These are phyloP conservation scores for Botryosphaeria dothidea DNA, from an alignment of 2,329 filamentous ascomycete species.

Conservation along the genomic window DNA sequence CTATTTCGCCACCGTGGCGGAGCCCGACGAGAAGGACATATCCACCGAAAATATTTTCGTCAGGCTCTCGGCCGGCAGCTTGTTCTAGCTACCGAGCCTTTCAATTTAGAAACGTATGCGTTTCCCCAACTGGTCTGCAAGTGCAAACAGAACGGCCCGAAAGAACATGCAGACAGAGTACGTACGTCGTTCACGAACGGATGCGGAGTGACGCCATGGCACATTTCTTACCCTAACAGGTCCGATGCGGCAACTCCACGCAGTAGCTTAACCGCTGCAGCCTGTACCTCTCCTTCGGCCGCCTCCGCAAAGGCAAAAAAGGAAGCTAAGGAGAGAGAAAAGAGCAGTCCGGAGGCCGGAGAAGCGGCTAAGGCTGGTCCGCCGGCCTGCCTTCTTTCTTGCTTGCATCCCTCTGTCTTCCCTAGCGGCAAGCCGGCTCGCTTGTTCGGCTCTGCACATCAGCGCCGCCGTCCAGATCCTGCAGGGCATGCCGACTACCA, in stretches of 20 bases:
- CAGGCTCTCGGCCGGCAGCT: background rate
- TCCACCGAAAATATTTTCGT: background rate
- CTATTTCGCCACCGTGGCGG: background rate
- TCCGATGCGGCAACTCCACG: background rate
- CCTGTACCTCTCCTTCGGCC: background rate
- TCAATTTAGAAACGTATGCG: no score
- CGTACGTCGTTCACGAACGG: background rate
- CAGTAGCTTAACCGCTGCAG: background rate
- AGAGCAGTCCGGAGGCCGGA: background rate
- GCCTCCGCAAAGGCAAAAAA: background rate
- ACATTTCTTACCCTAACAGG: background rate
- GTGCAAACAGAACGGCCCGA: background rate
- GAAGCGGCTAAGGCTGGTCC: background rate
- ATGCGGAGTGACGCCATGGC: constrained; percentile 14
- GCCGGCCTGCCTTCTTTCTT: background rate
- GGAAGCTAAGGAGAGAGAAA: no score
- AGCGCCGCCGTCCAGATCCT: no score
- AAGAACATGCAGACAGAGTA: background rate
- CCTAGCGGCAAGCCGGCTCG: no score
- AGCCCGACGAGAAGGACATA: background rate
- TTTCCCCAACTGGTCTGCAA: background rate
- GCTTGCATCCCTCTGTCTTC: background rate
- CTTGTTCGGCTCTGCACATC: no score
- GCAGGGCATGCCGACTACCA: no score
- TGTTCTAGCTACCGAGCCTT: background rate